Evolutionary conservation across 176 grass and related monocot genomes (phyloP).

Genomic region (Tillandsia fasciculata): DNA sequence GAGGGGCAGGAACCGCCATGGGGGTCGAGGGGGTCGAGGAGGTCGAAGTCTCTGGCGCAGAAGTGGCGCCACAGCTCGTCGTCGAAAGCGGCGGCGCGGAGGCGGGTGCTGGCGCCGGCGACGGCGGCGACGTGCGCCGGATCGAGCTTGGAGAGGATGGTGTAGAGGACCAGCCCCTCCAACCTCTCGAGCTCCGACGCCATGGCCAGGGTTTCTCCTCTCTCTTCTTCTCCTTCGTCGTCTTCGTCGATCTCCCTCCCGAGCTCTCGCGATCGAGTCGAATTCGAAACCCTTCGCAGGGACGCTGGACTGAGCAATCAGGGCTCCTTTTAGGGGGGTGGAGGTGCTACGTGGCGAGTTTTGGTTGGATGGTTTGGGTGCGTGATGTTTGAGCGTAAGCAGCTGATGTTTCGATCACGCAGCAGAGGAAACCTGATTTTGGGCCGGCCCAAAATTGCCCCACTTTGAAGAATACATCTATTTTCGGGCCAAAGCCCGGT

Average conservation of each 20-base stretch:
- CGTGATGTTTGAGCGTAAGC: neutral
- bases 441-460: neutral
- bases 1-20: conserved; percentile 40
- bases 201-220: neutral
- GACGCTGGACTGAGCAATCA: too few relatives aligned
- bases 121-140: conserved; percentile 37
- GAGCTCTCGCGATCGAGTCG: neutral
- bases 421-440: neutral
- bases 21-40: conserved; percentile 49
- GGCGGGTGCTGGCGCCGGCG: conserved; percentile 53
- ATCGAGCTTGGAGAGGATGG: conserved; percentile 45
- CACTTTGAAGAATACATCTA: too few relatives aligned
- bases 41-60: conserved; percentile 50
- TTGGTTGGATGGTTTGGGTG: neutral
- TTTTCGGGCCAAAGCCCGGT: too few relatives aligned
- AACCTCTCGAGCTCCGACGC: conserved; percentile 36
- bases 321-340: neutral
- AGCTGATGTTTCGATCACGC: neutral
- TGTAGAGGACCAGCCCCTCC: conserved; percentile 50
- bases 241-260: neutral
- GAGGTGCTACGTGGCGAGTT: neutral
- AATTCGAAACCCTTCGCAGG: neutral
- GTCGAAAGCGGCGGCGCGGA: conserved; percentile 35
- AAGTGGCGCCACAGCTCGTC: conserved; percentile 62
- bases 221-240: neutral